phyloP scores from a whole-genome alignment of 257 asterid species.

The Lycium barbarum region DNA sequence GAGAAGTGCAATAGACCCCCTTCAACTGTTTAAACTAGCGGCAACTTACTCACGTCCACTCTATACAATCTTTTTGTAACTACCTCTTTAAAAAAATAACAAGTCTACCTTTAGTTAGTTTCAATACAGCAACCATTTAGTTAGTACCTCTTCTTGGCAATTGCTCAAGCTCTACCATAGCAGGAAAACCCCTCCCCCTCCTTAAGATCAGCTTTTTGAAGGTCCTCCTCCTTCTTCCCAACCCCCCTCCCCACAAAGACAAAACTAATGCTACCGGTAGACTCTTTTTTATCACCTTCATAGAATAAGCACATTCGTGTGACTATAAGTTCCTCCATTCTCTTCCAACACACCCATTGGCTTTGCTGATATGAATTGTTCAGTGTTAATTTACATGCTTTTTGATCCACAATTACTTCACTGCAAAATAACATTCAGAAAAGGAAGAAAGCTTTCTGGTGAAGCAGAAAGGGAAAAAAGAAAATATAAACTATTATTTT shows the following conservation, averaged over 20 bases:
- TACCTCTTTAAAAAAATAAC: not conserved
- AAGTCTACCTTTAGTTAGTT: not conserved
- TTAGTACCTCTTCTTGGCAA: not conserved
- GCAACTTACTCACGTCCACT: not conserved
- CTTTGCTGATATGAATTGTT: not conserved
- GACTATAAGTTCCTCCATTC: not conserved
- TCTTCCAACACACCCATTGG: not conserved
- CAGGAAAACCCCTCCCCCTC: conserved; percentile 8
- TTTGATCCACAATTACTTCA: not conserved
- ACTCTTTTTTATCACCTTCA: not conserved
- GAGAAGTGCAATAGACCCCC: not conserved
- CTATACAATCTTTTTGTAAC: not conserved
- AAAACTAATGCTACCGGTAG: not conserved
- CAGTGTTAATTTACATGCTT: not conserved
- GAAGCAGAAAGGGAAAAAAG: not conserved
- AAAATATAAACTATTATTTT: not conserved
- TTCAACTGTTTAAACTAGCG: not conserved
- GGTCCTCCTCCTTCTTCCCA: not conserved
- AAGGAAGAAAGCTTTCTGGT: not conserved
- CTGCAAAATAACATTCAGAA: not conserved
- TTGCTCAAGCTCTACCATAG: not conserved
- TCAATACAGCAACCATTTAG: not conserved
- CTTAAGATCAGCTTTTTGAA: not conserved
- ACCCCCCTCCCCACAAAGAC: not conserved
- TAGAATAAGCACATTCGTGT: not conserved